phyloP scores from a whole-genome alignment of 805 yeast species.

The Sungouiozyma intestinalis region DNA sequence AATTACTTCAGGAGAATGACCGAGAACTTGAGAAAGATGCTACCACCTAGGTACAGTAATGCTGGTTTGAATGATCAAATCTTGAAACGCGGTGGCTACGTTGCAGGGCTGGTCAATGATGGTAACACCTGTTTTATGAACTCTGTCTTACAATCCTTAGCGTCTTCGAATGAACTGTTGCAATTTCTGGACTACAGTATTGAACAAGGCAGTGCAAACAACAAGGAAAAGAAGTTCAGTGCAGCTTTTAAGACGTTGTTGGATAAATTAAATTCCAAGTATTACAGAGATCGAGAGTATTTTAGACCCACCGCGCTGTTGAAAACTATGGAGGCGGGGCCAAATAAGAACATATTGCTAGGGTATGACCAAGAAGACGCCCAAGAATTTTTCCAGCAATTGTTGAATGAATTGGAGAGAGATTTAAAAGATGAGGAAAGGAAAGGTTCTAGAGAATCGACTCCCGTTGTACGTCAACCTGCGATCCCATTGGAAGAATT shows the following conservation, averaged over 20 bases:
- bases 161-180: constrained; percentile 55
- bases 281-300: constrained; percentile 43
- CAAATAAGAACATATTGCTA: constrained; percentile 62
- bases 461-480: constrained; percentile 14
- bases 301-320: constrained; percentile 52
- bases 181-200: constrained; percentile 43
- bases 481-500: constrained; percentile 9
- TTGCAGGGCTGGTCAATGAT: constrained; percentile 81
- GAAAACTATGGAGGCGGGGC: constrained; percentile 65
- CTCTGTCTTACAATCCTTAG: constrained; percentile 73
- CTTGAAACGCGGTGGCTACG: constrained; percentile 53
- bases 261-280: constrained; percentile 43
- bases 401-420: constrained; percentile 55
- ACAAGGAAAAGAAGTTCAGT: constrained; percentile 36
- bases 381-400: constrained; percentile 84
- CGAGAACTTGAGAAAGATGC: constrained; percentile 2
- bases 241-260: constrained; percentile 42
- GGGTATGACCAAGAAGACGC: constrained; percentile 96
- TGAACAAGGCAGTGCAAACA: constrained; percentile 10
- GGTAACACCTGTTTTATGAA: constrained; percentile 96
- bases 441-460: constrained; percentile 10
- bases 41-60: constrained; percentile 1
- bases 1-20: constrained; percentile 2
- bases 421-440: constrained; percentile 13
- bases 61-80: constrained; percentile 25